Conservation (phyloP, 2,329 filamentous ascomycete species). For the Colletotrichum tabaci region DNA sequence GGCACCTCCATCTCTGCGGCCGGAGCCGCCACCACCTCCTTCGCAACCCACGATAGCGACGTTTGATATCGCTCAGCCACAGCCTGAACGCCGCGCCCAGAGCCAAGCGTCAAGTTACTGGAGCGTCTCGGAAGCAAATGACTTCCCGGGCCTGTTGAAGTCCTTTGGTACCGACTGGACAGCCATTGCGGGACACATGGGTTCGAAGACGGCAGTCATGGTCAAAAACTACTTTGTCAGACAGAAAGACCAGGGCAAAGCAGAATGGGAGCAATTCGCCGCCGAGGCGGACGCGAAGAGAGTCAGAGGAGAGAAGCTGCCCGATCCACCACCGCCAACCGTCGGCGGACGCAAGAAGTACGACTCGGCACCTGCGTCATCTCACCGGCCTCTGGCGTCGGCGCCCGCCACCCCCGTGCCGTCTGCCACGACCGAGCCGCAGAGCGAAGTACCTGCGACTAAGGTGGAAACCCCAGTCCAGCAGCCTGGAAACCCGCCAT, state of each 20-base stretch:
- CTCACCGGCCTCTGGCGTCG: constrained; percentile 60
- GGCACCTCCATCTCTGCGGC: constrained; percentile 69
- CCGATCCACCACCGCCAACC: constrained; percentile 71
- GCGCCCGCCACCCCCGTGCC: constrained; percentile 50
- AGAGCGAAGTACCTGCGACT: constrained; percentile 60
- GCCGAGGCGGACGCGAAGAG: constrained; percentile 72
- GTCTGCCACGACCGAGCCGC: constrained; percentile 53
- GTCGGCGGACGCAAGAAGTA: constrained; percentile 66
- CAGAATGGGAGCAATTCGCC: constrained; percentile 73
- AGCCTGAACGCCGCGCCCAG: constrained; percentile 66
- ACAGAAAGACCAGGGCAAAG: constrained; percentile 71
- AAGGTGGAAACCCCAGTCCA: constrained; percentile 61
- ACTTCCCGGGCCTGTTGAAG: constrained; percentile 80
- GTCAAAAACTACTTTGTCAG: constrained; percentile 79
- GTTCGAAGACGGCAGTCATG: constrained; percentile 90
- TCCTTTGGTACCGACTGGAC: constrained; percentile 86
- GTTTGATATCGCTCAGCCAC: constrained; percentile 64
- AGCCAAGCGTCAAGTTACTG: constrained; percentile 84
- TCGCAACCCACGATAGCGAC: constrained; percentile 64
- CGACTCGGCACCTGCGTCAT: constrained; percentile 59
- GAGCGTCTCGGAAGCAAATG: constrained; percentile 85
- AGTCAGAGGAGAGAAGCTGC: constrained; percentile 70
- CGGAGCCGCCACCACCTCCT: constrained; percentile 66
- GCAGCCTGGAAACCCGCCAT: constrained; percentile 54
- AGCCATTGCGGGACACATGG: constrained; percentile 83